Evolutionary conservation across 768 basidiomycete species (phyloP), one percentile per base, ranked within the genome.

Genomic region (Boletus rex-veris): DNA sequence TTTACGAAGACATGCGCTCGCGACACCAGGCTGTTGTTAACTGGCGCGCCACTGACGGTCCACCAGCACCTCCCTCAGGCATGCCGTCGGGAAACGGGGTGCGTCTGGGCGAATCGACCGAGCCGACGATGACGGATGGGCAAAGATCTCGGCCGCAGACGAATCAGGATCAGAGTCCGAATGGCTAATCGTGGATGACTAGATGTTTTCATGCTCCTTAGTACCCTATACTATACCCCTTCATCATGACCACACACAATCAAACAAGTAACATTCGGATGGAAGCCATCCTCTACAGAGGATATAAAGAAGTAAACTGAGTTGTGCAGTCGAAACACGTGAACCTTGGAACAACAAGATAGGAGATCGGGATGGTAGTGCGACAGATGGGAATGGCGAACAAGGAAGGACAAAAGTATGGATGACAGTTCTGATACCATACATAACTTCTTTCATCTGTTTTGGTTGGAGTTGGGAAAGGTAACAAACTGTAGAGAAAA

Each of bases 1-100:
- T 91, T 69, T 93, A 93, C 64, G 90, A 93, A 68, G 85, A 87
- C 60, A 86, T 92, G 85, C 85, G 86, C 52, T 84, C 87, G 33
- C 81, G 80, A 56, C 84, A 85, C 62, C 80, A 87, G 59, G 77
- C 82, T 7, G 80, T 82, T 1, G 62, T 81, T 26, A 82, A 75
- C 58, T 84, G 81, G 81, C 75, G 81, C 48, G 81, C 81, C 36
- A 73, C 55, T 9, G 69, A 69, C 18, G 67, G 57, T 6, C 24
- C 45, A 8, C 61, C 73, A 48, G 72, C 66, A 44, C 74, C 68
- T 52, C 72, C 74, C 57, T 72, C 77, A 11, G 71, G 68, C 7
- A 67, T 60, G 3, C 71, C 67, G 55, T 72, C 64, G 51, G 75
- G 74, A 68, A 81, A 80, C 31, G 80, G 69, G 15, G 71, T 74